A percentile compares a stretch with the other conserved stretches of the same genome.
phyloP scores from a whole-genome alignment of 148 eudicot genomes.

The Rhododendron mucronatum region DNA sequence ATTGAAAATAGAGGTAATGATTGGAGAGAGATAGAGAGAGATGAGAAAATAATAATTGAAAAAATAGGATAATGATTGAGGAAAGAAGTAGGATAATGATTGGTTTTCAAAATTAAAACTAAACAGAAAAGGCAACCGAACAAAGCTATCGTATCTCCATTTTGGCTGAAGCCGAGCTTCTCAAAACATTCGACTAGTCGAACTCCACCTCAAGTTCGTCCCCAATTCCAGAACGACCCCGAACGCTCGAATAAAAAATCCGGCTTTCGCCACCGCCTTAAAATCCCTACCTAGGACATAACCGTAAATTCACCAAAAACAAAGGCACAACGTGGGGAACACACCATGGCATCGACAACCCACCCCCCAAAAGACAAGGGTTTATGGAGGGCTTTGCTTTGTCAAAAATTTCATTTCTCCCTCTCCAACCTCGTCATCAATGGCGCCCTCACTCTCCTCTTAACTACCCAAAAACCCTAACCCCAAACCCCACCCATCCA shows the following conservation, averaged over 20 bases:
- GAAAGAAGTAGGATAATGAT: too few species aligned
- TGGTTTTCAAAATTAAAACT: too few species aligned
- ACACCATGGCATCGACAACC: neutral
- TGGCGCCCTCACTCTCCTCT: constrained; percentile 10
- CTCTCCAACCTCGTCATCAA: neutral
- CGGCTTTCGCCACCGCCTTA: neutral
- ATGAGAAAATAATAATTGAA: too few species aligned
- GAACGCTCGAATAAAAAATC: neutral
- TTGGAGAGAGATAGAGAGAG: too few species aligned
- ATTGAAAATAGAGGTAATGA: too few species aligned
- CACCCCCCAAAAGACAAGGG: constrained; percentile 10
- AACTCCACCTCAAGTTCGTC: neutral
- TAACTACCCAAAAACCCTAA: neutral
- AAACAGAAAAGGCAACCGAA: too few species aligned
- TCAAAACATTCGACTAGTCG: neutral
- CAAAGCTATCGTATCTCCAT: neutral
- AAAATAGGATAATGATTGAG: too few species aligned
- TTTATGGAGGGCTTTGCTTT: constrained; percentile 43
- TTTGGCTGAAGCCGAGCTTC: neutral
- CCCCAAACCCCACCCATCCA: neutral
- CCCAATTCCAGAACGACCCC: neutral
- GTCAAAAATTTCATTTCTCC: neutral
- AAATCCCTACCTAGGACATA: neutral
- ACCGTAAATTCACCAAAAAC: neutral
- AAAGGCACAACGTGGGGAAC: neutral